Percentiles rank a stretch among this genome's conserved stretches.
These are phyloP conservation scores for Botrytis sinoallii DNA, from an alignment of 2,329 filamentous ascomycete genomes.

Conservation along the genomic window DNA sequence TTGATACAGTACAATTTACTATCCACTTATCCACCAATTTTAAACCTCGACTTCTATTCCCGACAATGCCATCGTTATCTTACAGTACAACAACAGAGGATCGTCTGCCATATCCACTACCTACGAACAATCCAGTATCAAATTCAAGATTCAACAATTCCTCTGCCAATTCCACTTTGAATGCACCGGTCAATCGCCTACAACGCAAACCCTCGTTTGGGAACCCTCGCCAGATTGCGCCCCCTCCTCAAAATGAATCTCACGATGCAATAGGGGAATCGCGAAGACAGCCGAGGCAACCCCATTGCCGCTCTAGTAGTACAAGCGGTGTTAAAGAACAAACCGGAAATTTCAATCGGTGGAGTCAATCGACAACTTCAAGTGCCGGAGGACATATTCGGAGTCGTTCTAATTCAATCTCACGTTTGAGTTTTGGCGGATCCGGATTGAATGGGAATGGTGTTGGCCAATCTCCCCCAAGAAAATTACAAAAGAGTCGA, in stretches of 20 bases:
- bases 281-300: conserved; percentile 37
- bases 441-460: conserved; percentile 34
- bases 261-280: conserved; percentile 20
- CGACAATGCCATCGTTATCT: conserved; percentile 20
- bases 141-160: conserved; percentile 2
- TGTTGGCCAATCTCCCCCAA: conserved; percentile 24
- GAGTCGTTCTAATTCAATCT: conserved; percentile 20
- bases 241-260: conserved; percentile 18
- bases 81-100: conserved; percentile 19
- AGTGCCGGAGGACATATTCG: conserved; percentile 40
- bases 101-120: conserved; percentile 13
- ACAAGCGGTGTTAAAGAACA: conserved; percentile 36
- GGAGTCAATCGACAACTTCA: conserved; percentile 52
- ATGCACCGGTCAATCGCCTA: conserved; percentile 1
- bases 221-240: conserved; percentile 18
- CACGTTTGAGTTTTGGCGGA: conserved; percentile 28
- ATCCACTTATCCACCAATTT: conserved; percentile 12
- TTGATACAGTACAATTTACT: conserved; percentile 15
- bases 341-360: conserved; percentile 50
- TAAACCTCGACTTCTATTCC: conserved; percentile 13
- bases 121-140: neutral
- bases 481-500: conserved; percentile 31
- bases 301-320: conserved; percentile 20
- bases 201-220: conserved; percentile 18
- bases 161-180: conserved; percentile 8